Conservation (phyloP, 2,329 filamentous ascomycete species). For the Aspergillus latus region DNA sequence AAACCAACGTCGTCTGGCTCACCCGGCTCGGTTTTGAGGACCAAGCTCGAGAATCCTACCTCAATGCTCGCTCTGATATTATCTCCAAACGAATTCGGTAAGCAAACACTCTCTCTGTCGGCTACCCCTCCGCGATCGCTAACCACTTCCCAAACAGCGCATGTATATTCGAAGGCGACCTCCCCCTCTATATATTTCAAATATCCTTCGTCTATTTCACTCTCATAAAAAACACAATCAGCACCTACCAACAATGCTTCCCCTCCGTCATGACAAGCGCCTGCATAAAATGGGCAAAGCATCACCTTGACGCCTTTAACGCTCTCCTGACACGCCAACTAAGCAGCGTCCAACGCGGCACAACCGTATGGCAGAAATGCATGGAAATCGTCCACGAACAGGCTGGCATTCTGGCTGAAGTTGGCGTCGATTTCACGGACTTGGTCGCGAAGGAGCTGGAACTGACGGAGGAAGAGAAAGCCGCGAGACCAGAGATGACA, state of each 20-base stretch:
- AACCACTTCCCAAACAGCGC: slow-evolving; percentile 58
- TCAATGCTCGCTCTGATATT: slow-evolving; percentile 72
- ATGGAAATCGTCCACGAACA: slow-evolving; percentile 79
- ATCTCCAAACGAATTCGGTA: slow-evolving; percentile 83
- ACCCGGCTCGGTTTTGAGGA: slow-evolving; percentile 87
- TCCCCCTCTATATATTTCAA: slow-evolving; percentile 92
- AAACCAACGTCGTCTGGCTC: slow-evolving; percentile 79
- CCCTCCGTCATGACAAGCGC: slow-evolving; percentile 84
- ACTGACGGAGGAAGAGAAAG: slow-evolving; percentile 25
- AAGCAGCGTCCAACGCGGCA: slow-evolving; percentile 77
- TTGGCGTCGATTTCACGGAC: slow-evolving; percentile 85
- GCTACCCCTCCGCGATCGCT: neutral
- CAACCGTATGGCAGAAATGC: slow-evolving; percentile 76
- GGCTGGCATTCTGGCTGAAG: slow-evolving; percentile 74
- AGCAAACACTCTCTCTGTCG: slow-evolving; percentile 22
- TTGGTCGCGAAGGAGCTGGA: slow-evolving; percentile 64
- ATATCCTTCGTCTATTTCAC: slow-evolving; percentile 95
- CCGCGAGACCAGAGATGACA: slow-evolving; percentile 25
- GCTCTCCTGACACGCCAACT: slow-evolving; percentile 77
- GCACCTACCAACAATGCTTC: slow-evolving; percentile 84
- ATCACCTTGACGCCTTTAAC: slow-evolving; percentile 90
- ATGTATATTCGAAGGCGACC: slow-evolving; percentile 91
- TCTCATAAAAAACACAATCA: slow-evolving; percentile 88
- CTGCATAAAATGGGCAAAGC: slow-evolving; percentile 97
- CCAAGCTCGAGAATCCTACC: slow-evolving; percentile 79